Evolutionary conservation across 2,329 filamentous ascomycete species (phyloP), one percentile per base, ranked within the genome.

Genomic region (Ramichloridium luteum): DNA sequence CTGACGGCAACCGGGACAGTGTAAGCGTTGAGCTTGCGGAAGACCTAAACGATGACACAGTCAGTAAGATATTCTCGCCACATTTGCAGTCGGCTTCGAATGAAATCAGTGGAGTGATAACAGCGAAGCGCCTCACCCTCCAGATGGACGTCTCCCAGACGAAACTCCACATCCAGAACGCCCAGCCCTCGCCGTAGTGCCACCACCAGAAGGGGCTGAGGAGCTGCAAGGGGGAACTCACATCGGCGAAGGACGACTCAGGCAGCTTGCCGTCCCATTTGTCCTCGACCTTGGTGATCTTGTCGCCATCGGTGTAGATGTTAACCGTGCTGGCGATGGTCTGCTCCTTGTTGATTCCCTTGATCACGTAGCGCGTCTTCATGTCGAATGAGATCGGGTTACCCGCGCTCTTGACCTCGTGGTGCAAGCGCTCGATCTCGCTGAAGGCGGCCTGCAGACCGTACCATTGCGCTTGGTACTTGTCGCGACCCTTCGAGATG

Each of bases 341-440:
- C 48, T 68, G 58, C 48, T 70, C 67, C 40, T 58, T 66, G 0
- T 57, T 56, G 25, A 72, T 53, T 0, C 66, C 67, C 52, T 71
- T 72, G 36, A 72, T 52, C 4, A 61, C 60, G 49, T 72, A 73
- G 31, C 59, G 51, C 1, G 61, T 68, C 48, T 63, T 65, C 38
- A 72, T 29, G 27, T 72, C 60, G 45, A 78, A 54, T 36, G 62
- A 53, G 25, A 78, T 75, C 1, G 74, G 73, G 41, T 77, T 75
- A 1, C 72, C 71, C 0, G 58, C 51, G 11, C 59, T 62, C 1
- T 56, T 69, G 8, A 78, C 71, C 23, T 59, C 50, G 48, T 74
- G 66, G 20, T 60, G 55, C 28, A 71, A 57, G 15, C 70, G 64
- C 48, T 68, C 58, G 43, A 77, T 76, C 29, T 70, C 62, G 27